phyloP scores from a whole-genome alignment of 2,329 filamentous ascomycete genomes.

The Nemania diffusa region DNA sequence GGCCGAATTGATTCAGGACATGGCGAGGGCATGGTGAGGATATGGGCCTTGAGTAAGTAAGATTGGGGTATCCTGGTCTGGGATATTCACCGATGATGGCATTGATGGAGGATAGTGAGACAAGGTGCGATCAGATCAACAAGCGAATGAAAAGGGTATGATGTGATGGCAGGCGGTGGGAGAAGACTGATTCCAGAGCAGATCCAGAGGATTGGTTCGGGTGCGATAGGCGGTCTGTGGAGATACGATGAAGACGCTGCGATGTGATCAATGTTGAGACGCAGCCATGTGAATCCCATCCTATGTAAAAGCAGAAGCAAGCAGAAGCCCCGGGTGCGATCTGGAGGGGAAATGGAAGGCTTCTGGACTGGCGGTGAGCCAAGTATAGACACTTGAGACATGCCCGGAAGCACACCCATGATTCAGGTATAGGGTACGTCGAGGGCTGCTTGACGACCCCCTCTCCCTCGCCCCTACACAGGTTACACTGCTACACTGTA shows the following conservation, averaged over 20 bases:
- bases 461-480: not conserved
- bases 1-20: slow-evolving; percentile 30
- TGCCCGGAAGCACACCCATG: not conserved
- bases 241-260: slow-evolving; percentile 32
- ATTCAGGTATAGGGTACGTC: slow-evolving; percentile 21
- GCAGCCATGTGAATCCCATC: slow-evolving; percentile 34
- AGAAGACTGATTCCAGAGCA: slow-evolving; percentile 28
- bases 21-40: not conserved
- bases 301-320: slow-evolving; percentile 16
- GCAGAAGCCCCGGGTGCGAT: slow-evolving; percentile 28
- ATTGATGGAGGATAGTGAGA: slow-evolving; percentile 28
- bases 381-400: slow-evolving; percentile 24
- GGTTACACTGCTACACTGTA: slow-evolving; percentile 2
- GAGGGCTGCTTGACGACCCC: not conserved
- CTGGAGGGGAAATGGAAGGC: slow-evolving; percentile 35
- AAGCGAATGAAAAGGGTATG: slow-evolving; percentile 31
- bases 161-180: slow-evolving; percentile 35
- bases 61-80: slow-evolving; percentile 29
- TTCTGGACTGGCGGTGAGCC: slow-evolving; percentile 41
- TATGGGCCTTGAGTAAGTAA: slow-evolving; percentile 24
- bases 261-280: slow-evolving; percentile 33
- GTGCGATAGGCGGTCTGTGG: slow-evolving; percentile 37
- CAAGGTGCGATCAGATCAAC: slow-evolving; percentile 37
- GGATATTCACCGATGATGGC: slow-evolving; percentile 37
- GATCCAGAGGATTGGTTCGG: slow-evolving; percentile 38